Base-by-base conservation (phyloP, 1,284 basidiomycete species). In the Moesziomyces sp. region DNA sequence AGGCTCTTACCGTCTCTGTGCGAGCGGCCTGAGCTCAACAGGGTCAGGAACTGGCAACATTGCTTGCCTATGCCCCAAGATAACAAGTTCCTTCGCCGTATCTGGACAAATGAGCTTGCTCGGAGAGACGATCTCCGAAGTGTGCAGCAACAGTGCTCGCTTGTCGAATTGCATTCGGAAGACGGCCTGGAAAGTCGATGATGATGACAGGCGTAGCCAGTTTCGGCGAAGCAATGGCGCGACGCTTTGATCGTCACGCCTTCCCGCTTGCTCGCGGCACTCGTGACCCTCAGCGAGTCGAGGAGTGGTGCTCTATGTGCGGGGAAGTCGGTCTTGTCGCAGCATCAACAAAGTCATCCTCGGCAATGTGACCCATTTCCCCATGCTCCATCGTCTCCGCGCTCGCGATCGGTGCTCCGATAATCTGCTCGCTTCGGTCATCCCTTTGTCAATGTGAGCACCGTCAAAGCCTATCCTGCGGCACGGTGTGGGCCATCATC, bases 261-360 rank as follows among this genome's bases (percentile, higher is more conserved):
- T 52, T 38, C n/a, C 30, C 26, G 26, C n/a, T 28, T 52, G 43
- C 9, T 23, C 14, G 19, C 40, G 43, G 28, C 46, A 23, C 52
- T 34, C 30, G 13, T 46, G 30, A 34, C 30, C 30, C 30, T 13
- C 28, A 28, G 28, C 28, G 9, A 28, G 28, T 28, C 11, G 30
- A 34, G 7, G 38, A 16, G 18, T 3, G 1, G 16, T 40, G 38
- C 38, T 18, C 5, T 16, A 18, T 40, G 18, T 40, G 38, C 38
- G 38, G 38, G 38, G 38, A 40, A 40, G 38, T 34, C 30, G 30
- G 38, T 14, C 14, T n/a, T 18, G 4, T 1, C 7, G 16, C 38
- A 40, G 18, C 13, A 16, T 3, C 38, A 40, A 18, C 4, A 16
- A 18, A 40, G 18, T 11, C 30, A 11, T 13, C 6, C 11, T 18